These are phyloP conservation scores for Xylaria sp. DNA, from an alignment of 2,329 filamentous ascomycete species.

Conservation along the genomic window DNA sequence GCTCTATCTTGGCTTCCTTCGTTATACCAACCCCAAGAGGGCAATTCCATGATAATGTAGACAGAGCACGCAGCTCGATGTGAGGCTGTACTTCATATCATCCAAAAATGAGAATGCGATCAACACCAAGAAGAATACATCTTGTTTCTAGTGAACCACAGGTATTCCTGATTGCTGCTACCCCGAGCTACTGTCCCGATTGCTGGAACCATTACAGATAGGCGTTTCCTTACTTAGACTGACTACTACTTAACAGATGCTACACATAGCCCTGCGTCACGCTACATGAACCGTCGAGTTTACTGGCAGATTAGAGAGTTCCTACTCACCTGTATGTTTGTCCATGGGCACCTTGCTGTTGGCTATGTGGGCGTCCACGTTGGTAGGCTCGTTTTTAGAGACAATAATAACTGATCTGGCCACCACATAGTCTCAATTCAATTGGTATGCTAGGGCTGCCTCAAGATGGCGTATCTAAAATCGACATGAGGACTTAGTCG, in stretches of 20 bases:
- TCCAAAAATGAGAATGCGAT: neutral
- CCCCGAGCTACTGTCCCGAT: neutral
- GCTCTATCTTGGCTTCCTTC: neutral
- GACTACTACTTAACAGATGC: neutral
- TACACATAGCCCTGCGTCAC: neutral
- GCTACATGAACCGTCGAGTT: neutral
- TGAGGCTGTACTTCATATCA: too few species aligned
- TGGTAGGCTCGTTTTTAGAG: neutral
- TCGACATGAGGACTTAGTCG: neutral
- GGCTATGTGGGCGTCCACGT: neutral
- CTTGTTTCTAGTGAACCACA: neutral
- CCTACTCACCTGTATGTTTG: neutral
- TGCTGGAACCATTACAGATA: neutral
- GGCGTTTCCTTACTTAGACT: too few species aligned
- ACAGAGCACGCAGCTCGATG: neutral
- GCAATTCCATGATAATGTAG: neutral
- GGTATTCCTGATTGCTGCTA: neutral
- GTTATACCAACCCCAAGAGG: neutral
- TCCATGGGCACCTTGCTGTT: neutral
- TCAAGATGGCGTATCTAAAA: neutral
- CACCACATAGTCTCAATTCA: neutral
- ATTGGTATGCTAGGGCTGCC: neutral
- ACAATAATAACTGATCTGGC: neutral
- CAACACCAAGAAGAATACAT: neutral
- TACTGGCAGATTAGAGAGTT: neutral